Percentiles rank a stretch among this genome's conserved stretches.
These are phyloP conservation scores for Agrocybe chaxingu DNA, from an alignment of 768 basidiomycete species.

Conservation along the genomic window DNA sequence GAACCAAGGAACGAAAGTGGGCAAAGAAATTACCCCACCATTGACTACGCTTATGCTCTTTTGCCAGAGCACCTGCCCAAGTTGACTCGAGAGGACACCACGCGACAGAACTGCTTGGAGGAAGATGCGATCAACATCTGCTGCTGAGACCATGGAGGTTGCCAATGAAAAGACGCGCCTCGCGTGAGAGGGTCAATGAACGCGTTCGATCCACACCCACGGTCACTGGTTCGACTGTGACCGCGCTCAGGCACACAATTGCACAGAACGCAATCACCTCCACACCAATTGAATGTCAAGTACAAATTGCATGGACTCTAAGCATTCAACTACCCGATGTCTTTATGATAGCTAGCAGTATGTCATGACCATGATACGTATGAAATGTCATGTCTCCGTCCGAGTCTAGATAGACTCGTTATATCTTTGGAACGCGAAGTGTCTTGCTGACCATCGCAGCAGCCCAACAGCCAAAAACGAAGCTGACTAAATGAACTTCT, in stretches of 20 bases:
- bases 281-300: too few species aligned
- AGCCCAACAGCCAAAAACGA: constrained; percentile 85
- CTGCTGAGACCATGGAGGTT: constrained; percentile 28
- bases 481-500: constrained; percentile 78
- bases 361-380: too few species aligned
- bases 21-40: constrained; percentile 35
- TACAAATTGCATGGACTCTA: too few species aligned
- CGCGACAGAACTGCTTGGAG: constrained; percentile 78
- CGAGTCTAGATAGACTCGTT: constrained; percentile 8
- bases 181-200: background rate
- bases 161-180: constrained; percentile 19
- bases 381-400: background rate
- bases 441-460: constrained; percentile 99
- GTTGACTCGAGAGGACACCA: constrained; percentile 57
- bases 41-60: constrained; percentile 67
- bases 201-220: background rate
- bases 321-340: background rate
- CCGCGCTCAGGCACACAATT: too few species aligned
- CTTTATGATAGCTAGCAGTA: constrained; percentile 5
- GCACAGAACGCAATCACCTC: too few species aligned
- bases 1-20: constrained; percentile 7
- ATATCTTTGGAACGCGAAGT: constrained; percentile 78
- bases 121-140: constrained; percentile 73
- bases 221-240: too few species aligned
- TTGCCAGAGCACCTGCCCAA: constrained; percentile 64